These are phyloP conservation scores for Lodderomyces margitis DNA, from an alignment of 1,139 yeast genomes.

Conservation along the genomic window DNA sequence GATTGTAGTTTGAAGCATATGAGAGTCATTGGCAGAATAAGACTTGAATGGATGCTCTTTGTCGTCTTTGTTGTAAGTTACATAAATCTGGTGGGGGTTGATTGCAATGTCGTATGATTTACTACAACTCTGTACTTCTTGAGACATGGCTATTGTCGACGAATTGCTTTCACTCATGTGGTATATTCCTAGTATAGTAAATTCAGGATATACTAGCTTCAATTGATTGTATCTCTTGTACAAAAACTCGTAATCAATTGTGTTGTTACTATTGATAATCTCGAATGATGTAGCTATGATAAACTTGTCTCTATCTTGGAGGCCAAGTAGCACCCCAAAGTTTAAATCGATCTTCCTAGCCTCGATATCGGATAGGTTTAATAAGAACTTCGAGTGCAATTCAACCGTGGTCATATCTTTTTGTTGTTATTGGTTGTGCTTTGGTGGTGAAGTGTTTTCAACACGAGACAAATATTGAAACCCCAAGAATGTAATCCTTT, in stretches of 20 bases:
- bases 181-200: slow-evolving; percentile 30
- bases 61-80: slow-evolving; percentile 4
- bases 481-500: no score
- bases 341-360: slow-evolving; percentile 16
- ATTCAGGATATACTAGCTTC: slow-evolving; percentile 26
- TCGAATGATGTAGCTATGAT: slow-evolving; percentile 26
- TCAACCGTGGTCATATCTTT: slow-evolving; percentile 14
- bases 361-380: slow-evolving; percentile 28
- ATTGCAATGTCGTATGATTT: slow-evolving; percentile 6
- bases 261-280: slow-evolving; percentile 11
- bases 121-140: slow-evolving; percentile 9
- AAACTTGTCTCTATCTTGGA: slow-evolving; percentile 12
- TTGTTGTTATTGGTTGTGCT: neutral
- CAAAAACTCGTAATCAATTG: slow-evolving; percentile 25
- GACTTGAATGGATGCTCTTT: slow-evolving; percentile 8
- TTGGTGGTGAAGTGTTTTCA: no score
- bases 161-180: slow-evolving; percentile 15
- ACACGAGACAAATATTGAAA: no score
- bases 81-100: slow-evolving; percentile 3
- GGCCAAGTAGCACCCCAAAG: slow-evolving; percentile 33
- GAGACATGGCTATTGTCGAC: slow-evolving; percentile 12
- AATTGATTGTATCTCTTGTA: slow-evolving; percentile 27
- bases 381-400: slow-evolving; percentile 29
- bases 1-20: slow-evolving; percentile 15
- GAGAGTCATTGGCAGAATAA: slow-evolving; percentile 7